Evolutionary conservation across 805 yeast genomes (phyloP).

Genomic region (Scheffersomyces coipomensis): DNA sequence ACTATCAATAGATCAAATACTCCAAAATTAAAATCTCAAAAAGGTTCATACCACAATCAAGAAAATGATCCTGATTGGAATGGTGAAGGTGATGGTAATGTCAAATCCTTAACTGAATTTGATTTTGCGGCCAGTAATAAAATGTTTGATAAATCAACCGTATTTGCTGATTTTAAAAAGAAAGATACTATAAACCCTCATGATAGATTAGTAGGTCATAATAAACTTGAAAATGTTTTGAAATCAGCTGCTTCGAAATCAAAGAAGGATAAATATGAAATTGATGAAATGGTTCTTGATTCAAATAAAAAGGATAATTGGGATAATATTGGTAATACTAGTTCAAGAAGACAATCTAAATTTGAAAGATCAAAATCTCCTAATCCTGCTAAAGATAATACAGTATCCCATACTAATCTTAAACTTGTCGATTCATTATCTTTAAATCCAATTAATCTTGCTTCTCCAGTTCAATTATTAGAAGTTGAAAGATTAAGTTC

Average conservation of each 20-base stretch:
- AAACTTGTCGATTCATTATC: conserved; percentile 18
- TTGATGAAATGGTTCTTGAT: conserved; percentile 72
- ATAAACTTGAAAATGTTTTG: conserved; percentile 42
- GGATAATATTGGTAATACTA: conserved; percentile 42
- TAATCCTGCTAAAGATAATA: neutral
- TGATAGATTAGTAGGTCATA: conserved; percentile 72
- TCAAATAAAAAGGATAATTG: conserved; percentile 45
- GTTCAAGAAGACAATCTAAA: conserved; percentile 3
- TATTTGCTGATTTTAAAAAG: conserved; percentile 72
- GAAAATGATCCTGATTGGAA: conserved; percentile 44
- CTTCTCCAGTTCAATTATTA: conserved; percentile 75
- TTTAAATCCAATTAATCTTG: conserved; percentile 47
- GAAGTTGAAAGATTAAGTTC: conserved; percentile 66
- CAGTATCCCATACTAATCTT: conserved; percentile 9
- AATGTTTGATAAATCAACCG: conserved; percentile 76
- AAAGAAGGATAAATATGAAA: conserved; percentile 54
- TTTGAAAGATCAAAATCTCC: conserved; percentile 11
- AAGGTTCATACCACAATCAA: neutral
- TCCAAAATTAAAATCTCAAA: conserved; percentile 5
- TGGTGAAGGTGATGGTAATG: conserved; percentile 41
- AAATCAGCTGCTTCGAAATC: conserved; percentile 8
- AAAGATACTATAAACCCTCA: conserved; percentile 60
- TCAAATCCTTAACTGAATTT: conserved; percentile 61
- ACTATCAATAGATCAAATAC: conserved; percentile 6
- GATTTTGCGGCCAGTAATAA: conserved; percentile 82